Conservation (phyloP, 139 green algal species). For the Desmodesmus armatus region DNA sequence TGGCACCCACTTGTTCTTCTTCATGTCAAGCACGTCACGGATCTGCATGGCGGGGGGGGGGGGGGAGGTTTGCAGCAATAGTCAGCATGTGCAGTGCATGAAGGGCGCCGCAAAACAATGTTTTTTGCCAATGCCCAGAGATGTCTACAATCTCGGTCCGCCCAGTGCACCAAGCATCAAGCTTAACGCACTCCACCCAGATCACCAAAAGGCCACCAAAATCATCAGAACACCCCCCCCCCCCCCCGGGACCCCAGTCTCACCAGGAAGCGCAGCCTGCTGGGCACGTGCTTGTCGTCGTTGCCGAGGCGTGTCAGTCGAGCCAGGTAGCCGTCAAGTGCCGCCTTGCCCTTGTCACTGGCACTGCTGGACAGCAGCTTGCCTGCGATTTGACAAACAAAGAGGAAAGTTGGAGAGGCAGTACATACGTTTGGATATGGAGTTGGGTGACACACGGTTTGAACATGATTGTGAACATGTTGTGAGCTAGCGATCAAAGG, state of each 20-base stretch:
- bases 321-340: constrained; percentile 40
- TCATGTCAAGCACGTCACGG: constrained; percentile 80
- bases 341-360: constrained; percentile 33
- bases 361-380: constrained; percentile 36
- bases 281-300: constrained; percentile 40
- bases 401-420: too few relatives aligned
- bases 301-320: constrained; percentile 44
- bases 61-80: too few relatives aligned
- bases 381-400: too few relatives aligned
- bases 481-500: too few relatives aligned
- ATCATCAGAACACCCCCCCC: too few relatives aligned
- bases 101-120: neutral
- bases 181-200: too few relatives aligned
- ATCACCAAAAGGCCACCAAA: too few relatives aligned
- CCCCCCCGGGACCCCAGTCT: neutral
- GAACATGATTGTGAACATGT: too few relatives aligned
- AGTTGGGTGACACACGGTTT: too few relatives aligned
- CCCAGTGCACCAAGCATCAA: too few relatives aligned
- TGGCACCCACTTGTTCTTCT: constrained; percentile 66
- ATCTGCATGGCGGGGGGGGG: constrained; percentile 50
- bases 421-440: too few relatives aligned
- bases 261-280: constrained; percentile 59
- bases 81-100: neutral
- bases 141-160: too few relatives aligned
- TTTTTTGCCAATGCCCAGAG: neutral